Conservation (phyloP, 768 basidiomycete genomes). For the Lentinus brumalis region DNA sequence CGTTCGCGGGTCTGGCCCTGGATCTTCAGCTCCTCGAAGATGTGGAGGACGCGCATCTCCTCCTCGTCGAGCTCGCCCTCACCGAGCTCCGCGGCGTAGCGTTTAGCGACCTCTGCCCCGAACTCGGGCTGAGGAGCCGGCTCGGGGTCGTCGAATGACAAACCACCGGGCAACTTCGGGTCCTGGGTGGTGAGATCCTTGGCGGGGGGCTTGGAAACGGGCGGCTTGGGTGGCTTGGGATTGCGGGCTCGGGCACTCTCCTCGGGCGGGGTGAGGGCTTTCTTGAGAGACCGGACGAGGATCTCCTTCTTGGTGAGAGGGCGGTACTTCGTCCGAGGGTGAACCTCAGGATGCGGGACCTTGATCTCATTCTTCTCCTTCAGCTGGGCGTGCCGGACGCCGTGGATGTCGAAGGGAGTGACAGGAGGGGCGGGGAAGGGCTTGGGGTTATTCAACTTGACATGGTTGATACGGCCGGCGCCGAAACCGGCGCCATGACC, state of each 20-base stretch:
- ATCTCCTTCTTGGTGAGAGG: background rate
- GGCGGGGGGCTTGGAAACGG: background rate
- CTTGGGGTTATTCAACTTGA: slow-evolving; percentile 10
- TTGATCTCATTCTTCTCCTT: slow-evolving; percentile 2
- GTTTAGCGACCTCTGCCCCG: slow-evolving; percentile 2
- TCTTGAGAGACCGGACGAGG: background rate
- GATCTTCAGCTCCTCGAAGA: slow-evolving; percentile 1
- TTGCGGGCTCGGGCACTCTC: background rate
- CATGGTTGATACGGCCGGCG: background rate
- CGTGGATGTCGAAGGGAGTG: slow-evolving; percentile 3
- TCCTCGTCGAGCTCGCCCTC: slow-evolving; percentile 1
- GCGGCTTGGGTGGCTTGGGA: too few species aligned
- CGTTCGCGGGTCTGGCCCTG: slow-evolving; percentile 3
- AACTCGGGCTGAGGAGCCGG: slow-evolving; percentile 5
- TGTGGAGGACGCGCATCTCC: slow-evolving; percentile 7
- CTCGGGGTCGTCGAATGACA: background rate
- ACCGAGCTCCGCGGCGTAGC: slow-evolving; percentile 10
- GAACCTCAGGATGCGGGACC: background rate
- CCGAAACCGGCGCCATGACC: background rate
- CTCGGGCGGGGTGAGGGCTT: background rate
- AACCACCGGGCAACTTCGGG: background rate
- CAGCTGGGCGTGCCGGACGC: slow-evolving; percentile 4
- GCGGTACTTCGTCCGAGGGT: background rate
- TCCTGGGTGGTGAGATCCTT: background rate
- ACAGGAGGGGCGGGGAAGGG: slow-evolving; percentile 4